Conservation (phyloP, 1,284 basidiomycete species). For the Tilletia indica region DNA sequence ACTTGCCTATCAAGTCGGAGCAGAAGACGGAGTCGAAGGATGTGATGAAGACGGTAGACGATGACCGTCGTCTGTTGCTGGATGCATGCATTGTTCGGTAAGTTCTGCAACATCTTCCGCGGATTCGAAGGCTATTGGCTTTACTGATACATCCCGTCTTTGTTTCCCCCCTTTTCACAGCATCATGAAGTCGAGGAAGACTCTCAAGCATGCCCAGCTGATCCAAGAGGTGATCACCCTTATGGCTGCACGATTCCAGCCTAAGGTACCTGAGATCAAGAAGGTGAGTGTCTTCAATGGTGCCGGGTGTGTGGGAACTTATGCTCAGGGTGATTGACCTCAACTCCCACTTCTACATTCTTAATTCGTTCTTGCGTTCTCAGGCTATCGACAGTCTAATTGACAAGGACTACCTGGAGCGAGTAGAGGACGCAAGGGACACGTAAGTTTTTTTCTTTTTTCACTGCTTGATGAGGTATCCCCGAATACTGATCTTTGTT, state of each 20-base stretch:
- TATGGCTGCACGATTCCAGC: constrained; percentile 82
- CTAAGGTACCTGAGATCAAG: constrained; percentile 82
- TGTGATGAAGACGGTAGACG: constrained; percentile 91
- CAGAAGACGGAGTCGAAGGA: constrained; percentile 87
- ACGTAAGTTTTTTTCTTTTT: constrained; percentile 16
- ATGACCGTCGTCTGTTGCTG: constrained; percentile 94
- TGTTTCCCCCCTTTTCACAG: constrained; percentile 57
- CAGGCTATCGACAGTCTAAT: constrained; percentile 91
- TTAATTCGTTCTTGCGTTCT: background rate
- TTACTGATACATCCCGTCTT: background rate
- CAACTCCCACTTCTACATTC: no score
- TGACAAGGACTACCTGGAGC: constrained; percentile 96
- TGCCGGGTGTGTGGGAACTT: background rate
- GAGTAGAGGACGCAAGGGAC: constrained; percentile 68
- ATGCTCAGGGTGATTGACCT: no score
- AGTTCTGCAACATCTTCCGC: constrained; percentile 37
- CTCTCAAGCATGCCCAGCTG: constrained; percentile 90
- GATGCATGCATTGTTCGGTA: constrained; percentile 95
- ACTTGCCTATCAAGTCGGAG: constrained; percentile 90
- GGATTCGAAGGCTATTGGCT: background rate
- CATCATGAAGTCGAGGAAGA: constrained; percentile 95
- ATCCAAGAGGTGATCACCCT: constrained; percentile 92
- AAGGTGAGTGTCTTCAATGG: constrained; percentile 35
- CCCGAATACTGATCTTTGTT: constrained; percentile 2
- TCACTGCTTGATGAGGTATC: background rate